These are phyloP conservation scores for Styphnolobium japonicum DNA, from an alignment of 306 rosid species.

Conservation along the genomic window DNA sequence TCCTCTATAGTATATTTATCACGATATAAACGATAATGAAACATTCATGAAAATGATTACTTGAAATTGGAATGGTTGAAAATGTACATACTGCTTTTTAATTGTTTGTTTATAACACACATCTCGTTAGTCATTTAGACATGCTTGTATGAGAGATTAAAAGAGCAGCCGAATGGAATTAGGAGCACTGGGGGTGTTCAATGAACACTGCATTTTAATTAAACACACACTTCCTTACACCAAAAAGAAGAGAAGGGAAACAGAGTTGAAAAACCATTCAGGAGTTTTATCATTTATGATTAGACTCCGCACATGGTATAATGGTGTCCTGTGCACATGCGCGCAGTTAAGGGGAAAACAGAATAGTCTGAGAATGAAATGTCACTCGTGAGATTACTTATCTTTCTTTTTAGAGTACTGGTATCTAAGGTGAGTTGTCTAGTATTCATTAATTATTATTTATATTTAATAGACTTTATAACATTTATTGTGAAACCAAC, in stretches of 20 bases:
- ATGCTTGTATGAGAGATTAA: background rate
- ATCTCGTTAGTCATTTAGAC: background rate
- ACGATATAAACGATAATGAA: constrained; percentile 7
- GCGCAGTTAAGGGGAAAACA: background rate
- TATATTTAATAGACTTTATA: no score
- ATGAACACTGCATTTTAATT: background rate
- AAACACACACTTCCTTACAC: background rate
- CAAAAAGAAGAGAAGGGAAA: background rate
- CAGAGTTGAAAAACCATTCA: background rate
- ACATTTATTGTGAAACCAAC: no score
- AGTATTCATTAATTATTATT: no score
- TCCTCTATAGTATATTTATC: background rate
- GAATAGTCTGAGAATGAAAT: background rate
- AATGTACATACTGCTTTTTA: background rate
- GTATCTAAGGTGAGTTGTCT: no score
- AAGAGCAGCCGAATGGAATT: background rate
- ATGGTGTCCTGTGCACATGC: background rate
- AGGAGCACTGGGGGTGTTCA: background rate
- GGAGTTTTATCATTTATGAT: background rate
- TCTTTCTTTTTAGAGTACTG: no score
- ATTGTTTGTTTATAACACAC: background rate
- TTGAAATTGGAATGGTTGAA: constrained; percentile 2
- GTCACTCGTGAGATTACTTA: no score
- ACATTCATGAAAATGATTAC: background rate
- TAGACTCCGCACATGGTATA: background rate